Evolutionary conservation across 192 early-diverging fungal species (phyloP), one percentile per base, ranked within the genome.

Genomic region (Rhizophlyctis rosea): DNA sequence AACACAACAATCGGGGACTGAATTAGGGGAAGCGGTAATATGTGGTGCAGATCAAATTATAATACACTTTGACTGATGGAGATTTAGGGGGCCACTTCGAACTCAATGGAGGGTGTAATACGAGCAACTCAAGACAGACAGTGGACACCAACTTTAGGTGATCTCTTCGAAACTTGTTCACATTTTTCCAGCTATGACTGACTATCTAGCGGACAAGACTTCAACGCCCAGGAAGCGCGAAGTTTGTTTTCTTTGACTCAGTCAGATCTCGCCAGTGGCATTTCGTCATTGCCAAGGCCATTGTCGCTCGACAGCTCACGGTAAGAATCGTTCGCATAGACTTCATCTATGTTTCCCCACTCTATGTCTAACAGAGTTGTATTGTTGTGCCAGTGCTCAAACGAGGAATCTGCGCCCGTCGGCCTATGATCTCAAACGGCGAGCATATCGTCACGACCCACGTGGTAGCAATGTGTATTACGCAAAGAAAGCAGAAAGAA

Each of bases 401-500:
- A n/a, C n/a, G n/a, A n/a, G n/a, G n/a, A n/a, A n/a, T n/a, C n/a
- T 18, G 9, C 39, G 39, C 39, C 39, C 39, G 18, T 44, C 39
- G 18, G 39, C 39, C 9, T 44, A 44, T 44, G 39, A 7, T 44
- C 39, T 44, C 39, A 44, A 44, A 18, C 39, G 39, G 32, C 28
- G 50, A 7, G 7, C 50, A 23, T 21, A 25, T 52, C 50, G 50
- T 5, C 23, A 25, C 50, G 23, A 52, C 50, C 16, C 50, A 5
- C 25, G 16, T 16, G 71, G 39, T 47, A 48, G 39, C 5, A 58
- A 34, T 9, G 51, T 53, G 14, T 86, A 64, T 52, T 84, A 73
- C 61, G 75, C 71, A 1, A 64, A 70, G 23, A 67, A 68, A 36
- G 54, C 78, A n/a, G 85, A 82, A 27, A 58, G 55, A 14, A 62